Base-by-base conservation (phyloP, 192 early-diverging fungal species). In the Backusella westeae region DNA sequence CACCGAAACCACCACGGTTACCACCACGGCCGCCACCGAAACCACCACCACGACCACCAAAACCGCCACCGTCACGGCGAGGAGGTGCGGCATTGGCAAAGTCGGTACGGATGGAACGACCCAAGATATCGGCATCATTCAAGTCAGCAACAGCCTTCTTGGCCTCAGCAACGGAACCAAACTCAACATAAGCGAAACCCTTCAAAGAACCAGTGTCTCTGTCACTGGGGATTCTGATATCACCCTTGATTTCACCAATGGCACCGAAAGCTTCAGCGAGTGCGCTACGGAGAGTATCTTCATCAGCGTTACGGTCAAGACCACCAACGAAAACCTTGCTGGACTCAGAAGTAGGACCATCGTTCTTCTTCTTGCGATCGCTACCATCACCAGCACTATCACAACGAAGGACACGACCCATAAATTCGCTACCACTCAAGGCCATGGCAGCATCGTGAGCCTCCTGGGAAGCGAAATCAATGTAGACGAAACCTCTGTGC, bases 141-240 rank as follows among this genome's bases (percentile, higher is more conserved):
- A 94, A 87, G 72, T 90, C 87, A 83, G 91, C 87, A 26, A 94
- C 87, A 36, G 94, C 94, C 74, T 85, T 85, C 79, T 94, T 86
- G 76, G 93, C 94, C 34, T 85, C 84, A 42, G 87, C 92, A 36
- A 85, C 82, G 72, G 86, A 73, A 23, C 85, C 84, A 78, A 96
- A 99, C 79, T 97, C 91, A 34, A 98, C 89, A 85, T 97, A 98
- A 78, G 94, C 97, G 81, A 95, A 95, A 12, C 94, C 95, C 84
- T 93, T 94, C 71, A 87, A 84, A 70, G 88, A 82, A 49, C 91
- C 93, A 71, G 89, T 86, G 44, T 94, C 94, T n/a, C 85, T 82
- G 83, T 94, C 90, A 34, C 90, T 94, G 59, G 94, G 95, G 44
- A 96, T 75, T 75, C 94, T 88, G 65, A 91, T 79, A 63, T 76